Conservation (phyloP, 192 early-diverging fungal genomes). For the Gonapodya sp. region DNA sequence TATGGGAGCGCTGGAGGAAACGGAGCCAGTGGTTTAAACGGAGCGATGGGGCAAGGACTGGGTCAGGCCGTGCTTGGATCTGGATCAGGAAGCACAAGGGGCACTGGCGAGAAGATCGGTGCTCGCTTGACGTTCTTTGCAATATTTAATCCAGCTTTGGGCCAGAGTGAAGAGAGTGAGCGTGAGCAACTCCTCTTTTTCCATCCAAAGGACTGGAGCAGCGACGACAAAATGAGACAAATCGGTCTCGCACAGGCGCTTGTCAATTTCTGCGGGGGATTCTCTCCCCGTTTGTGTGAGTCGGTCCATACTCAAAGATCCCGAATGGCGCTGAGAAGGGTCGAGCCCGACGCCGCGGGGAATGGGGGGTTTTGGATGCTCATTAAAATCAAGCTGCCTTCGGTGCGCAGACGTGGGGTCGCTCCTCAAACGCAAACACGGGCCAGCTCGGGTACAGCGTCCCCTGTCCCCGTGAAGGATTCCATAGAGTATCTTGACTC, state of each 20-base stretch:
- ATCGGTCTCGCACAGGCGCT: constrained; percentile 65
- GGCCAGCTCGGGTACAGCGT: not conserved
- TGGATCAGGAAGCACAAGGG: not conserved
- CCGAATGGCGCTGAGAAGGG: constrained; percentile 40
- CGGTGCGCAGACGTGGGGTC: not conserved
- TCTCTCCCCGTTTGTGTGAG: constrained; percentile 22
- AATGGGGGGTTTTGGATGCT: constrained; percentile 42
- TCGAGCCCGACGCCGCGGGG: constrained; percentile 27
- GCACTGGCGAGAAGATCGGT: not conserved
- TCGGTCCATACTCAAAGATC: constrained; percentile 55
- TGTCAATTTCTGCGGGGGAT: constrained; percentile 39
- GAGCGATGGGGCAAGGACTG: not conserved
- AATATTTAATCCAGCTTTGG: constrained; percentile 61
- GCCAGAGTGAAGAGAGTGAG: constrained; percentile 54
- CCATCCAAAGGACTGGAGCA: constrained; percentile 54
- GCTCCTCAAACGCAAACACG: too few species aligned
- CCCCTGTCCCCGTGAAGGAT: not conserved
- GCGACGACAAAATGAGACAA: constrained; percentile 63
- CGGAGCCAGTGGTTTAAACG: not conserved
- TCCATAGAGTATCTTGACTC: constrained; percentile 5
- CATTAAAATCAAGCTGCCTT: constrained; percentile 28
- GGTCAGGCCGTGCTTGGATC: not conserved
- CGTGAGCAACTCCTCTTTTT: constrained; percentile 71
- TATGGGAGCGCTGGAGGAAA: not conserved
- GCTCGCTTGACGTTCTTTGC: constrained; percentile 52